phyloP scores from a whole-genome alignment of 2,329 filamentous ascomycete genomes.

The Ceratocystis albifundus region DNA sequence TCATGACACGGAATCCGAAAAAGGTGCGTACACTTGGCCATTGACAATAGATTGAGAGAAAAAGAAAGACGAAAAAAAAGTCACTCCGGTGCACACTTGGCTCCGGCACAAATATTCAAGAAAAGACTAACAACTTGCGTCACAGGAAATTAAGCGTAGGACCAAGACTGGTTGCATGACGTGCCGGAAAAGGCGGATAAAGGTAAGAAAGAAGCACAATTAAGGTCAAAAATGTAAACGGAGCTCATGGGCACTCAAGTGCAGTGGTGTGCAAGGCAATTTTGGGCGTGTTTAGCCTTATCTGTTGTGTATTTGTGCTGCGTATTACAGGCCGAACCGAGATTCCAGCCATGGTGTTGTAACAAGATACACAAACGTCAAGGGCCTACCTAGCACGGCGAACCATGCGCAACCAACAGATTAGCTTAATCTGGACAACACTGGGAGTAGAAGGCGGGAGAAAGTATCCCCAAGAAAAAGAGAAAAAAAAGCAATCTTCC shows the following conservation, averaged over 20 bases:
- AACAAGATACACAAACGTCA: constrained; percentile 2
- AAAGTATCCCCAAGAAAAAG: no score
- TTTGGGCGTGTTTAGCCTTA: constrained; percentile 5
- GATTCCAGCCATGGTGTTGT: not conserved
- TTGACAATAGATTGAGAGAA: not conserved
- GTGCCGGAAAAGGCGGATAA: constrained; percentile 50
- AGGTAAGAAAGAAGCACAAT: constrained; percentile 33
- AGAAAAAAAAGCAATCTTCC: not conserved
- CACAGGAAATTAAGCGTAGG: constrained; percentile 50
- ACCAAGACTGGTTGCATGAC: constrained; percentile 54
- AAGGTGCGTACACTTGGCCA: constrained; percentile 37
- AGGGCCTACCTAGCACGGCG: not conserved
- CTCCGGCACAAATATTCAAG: not conserved
- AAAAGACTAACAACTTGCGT: constrained; percentile 12
- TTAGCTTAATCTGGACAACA: not conserved
- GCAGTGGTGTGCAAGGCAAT: not conserved
- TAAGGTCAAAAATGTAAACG: not conserved
- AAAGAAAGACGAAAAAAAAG: no score
- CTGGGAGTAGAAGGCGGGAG: not conserved
- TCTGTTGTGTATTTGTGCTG: constrained; percentile 3
- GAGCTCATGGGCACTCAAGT: not conserved
- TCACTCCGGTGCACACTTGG: not conserved
- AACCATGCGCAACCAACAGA: not conserved
- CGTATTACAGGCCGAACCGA: constrained; percentile 7
- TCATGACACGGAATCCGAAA: constrained; percentile 42